Base-by-base conservation (phyloP, 768 basidiomycete species). In the Boletus coccyginus region DNA sequence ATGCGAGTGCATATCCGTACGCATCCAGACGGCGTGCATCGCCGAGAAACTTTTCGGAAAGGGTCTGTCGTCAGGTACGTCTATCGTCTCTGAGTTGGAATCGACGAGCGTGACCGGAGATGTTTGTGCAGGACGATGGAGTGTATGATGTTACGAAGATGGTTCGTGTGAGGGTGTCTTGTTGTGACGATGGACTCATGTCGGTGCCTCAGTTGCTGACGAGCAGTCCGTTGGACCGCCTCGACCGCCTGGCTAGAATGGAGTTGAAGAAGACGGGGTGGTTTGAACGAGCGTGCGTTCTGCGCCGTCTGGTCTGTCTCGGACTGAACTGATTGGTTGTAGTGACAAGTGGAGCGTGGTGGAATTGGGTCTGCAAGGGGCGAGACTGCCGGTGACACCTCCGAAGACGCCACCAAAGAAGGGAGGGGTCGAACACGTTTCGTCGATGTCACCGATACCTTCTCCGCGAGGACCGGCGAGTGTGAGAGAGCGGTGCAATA, bases 181-280 rank as follows among this genome's bases (percentile, higher is more conserved):
- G 45, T 27, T n/a, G 39, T 16, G 31, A 44, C 5, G 51, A 10
- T 27, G 7, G 16, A 47, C 64, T 69, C n/a, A 63, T 36, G 6
- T 46, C 13, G 27, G 46, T 17, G 14, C 14, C 10, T 14, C 49
- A 70, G 68, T 33, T 72, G 51, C 40, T 57, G 53, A 57, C 53
- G 2, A 57, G 52, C 32, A 70, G 69, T 54, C 69, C 70, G 5
- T 41, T 70, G 50, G 69, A 70, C 45, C 68, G 69, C 13, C 66
- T 70, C 1, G 68, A 70, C 39, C 62, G 61, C 2, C 45, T 70
- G 49, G 69, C 70, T 3, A 57, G 69, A 32, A 59, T 58, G 44
- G 70, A 70, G 29, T 41, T 70, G 10, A 71, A 70, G 58, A 71
- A 63, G 42, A 60, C 66, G 5, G 70, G 70, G 21, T 70, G 69